Percentiles rank a stretch among this genome's conserved stretches.
These are phyloP conservation scores for Passalora sequoiae DNA, from an alignment of 2,329 filamentous ascomycete species.

Conservation along the genomic window DNA sequence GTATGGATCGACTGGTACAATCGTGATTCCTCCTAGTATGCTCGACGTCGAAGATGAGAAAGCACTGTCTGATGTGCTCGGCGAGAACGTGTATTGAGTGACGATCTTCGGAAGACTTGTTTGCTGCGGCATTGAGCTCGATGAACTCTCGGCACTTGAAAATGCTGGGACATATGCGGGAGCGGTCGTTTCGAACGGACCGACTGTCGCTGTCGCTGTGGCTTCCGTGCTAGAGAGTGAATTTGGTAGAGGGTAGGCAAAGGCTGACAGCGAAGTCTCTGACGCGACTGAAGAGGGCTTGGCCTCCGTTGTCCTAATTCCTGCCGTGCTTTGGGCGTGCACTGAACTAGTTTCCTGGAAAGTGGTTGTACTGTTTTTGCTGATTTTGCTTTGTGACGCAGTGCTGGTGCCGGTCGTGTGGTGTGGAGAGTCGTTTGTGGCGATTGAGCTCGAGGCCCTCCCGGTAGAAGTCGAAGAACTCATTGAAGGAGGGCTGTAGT, in stretches of 20 bases:
- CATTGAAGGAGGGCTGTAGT: not conserved
- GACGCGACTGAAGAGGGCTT: not conserved
- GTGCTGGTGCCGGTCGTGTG: not conserved
- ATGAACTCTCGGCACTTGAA: not conserved
- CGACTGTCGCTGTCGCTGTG: not conserved
- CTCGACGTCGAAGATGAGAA: constrained; percentile 6
- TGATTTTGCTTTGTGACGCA: not conserved
- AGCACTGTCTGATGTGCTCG: not conserved
- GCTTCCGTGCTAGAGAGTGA: not conserved
- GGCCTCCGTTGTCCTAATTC: no score
- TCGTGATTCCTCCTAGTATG: constrained; percentile 21
- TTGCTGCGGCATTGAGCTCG: not conserved
- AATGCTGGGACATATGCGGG: not conserved
- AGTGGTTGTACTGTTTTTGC: not conserved
- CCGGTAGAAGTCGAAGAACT: not conserved
- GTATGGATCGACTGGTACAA: constrained; percentile 23
- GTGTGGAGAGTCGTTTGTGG: not conserved
- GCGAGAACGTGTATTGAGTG: not conserved
- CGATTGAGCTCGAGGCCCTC: not conserved
- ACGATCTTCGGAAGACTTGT: constrained; percentile 9
- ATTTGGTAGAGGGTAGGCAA: constrained; percentile 1
- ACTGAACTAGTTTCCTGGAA: not conserved
- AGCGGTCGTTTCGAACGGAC: not conserved
- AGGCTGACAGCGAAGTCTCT: not conserved
- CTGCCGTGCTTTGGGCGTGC: no score